These are phyloP conservation scores for Nitzschia inconspicua DNA, from an alignment of 108 stramenopile genomes.

Conservation along the genomic window DNA sequence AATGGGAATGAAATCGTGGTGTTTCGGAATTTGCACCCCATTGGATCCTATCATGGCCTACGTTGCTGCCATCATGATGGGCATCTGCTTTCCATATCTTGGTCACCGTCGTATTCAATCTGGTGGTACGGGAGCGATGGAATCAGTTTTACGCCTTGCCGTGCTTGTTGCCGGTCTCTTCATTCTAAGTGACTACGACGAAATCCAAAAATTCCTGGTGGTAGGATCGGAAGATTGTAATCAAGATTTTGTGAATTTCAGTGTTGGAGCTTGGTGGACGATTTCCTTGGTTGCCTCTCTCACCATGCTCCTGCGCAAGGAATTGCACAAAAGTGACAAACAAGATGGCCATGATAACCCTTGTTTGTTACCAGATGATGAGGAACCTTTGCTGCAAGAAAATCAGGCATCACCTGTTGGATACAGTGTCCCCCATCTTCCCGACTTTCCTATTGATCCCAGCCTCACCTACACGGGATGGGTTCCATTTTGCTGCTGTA, in stretches of 20 bases:
- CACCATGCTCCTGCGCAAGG: constrained; percentile 29
- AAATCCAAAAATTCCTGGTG: constrained; percentile 51
- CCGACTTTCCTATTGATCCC: constrained; percentile 58
- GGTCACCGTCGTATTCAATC: constrained; percentile 49
- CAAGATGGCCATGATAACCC: not conserved
- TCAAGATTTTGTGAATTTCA: constrained; percentile 52
- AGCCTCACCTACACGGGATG: constrained; percentile 30
- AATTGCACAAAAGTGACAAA: constrained; percentile 1
- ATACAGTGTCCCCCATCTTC: constrained; percentile 61
- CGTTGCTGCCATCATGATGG: constrained; percentile 41
- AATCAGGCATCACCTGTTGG: constrained; percentile 59
- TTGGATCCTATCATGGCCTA: constrained; percentile 40
- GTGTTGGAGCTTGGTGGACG: constrained; percentile 55
- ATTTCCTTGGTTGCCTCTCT: constrained; percentile 48
- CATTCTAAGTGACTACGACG: constrained; percentile 54
- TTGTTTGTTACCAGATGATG: constrained; percentile 35
- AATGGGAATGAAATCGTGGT: not conserved
- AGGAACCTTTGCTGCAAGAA: constrained; percentile 50
- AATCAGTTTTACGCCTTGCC: constrained; percentile 41
- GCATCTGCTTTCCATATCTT: constrained; percentile 60
- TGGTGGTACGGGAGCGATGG: constrained; percentile 66
- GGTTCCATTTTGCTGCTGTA: not conserved
- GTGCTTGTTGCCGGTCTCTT: constrained; percentile 51
- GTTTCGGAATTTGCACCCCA: constrained; percentile 6
- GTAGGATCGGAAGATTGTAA: constrained; percentile 50